phyloP scores from a whole-genome alignment of 352 stramenopile genomes.

The Pythium apleroticum region DNA sequence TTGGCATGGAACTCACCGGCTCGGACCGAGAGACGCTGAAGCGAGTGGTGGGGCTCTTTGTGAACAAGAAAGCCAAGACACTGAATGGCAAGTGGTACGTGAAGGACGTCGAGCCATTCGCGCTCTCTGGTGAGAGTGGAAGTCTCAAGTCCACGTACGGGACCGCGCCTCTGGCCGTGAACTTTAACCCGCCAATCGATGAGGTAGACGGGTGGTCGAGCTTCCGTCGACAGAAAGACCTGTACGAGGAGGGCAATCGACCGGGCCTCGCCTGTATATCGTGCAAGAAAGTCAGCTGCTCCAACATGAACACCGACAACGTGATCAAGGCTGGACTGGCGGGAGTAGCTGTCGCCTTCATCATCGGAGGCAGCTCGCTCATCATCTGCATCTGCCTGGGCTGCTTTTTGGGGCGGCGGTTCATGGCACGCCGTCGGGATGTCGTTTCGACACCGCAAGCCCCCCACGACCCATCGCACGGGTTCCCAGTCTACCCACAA shows the following conservation, averaged over 20 bases:
- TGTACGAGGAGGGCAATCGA: neutral
- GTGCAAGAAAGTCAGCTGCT: neutral
- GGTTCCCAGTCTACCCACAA: neutral
- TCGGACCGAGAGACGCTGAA: neutral
- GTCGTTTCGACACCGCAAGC: too few species aligned
- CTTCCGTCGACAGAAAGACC: neutral
- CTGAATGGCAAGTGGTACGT: constrained; percentile 11
- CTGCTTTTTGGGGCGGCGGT: neutral
- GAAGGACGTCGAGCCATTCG: neutral
- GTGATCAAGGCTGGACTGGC: neutral
- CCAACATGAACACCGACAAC: neutral
- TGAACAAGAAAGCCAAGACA: constrained; percentile 3
- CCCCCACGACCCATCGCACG: neutral
- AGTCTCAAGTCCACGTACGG: neutral
- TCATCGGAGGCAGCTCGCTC: neutral
- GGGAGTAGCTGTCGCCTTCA: neutral
- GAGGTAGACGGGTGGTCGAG: neutral
- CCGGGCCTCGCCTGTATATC: neutral
- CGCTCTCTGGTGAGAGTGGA: neutral
- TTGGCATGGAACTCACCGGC: constrained; percentile 1
- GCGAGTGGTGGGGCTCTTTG: constrained; percentile 8
- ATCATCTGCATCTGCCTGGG: constrained; percentile 1
- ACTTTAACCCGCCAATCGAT: neutral
- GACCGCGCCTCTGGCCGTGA: neutral
- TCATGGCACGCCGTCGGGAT: neutral